Conservation (phyloP, 768 basidiomycete species). For the Suillus tomentosus region DNA sequence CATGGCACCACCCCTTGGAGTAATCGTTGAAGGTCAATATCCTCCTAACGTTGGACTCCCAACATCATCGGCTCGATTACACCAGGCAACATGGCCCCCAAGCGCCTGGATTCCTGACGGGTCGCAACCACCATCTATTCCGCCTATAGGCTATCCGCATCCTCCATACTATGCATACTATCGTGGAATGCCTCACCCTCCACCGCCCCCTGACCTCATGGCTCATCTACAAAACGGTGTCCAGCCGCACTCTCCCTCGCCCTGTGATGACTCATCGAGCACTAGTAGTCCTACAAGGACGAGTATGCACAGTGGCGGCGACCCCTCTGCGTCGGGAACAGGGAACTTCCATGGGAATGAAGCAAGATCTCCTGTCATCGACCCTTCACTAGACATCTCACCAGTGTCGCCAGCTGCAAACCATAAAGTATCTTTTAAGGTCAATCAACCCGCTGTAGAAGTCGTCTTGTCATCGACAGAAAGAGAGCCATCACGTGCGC, state of each 20-base stretch:
- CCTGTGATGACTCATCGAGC: constrained; percentile 28
- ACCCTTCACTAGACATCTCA: constrained; percentile 38
- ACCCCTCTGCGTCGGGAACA: constrained; percentile 22
- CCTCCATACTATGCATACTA: constrained; percentile 49
- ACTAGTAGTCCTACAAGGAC: constrained; percentile 26
- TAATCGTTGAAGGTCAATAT: constrained; percentile 45
- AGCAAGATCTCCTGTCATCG: constrained; percentile 33
- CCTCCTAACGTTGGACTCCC: constrained; percentile 47
- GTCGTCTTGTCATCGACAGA: constrained; percentile 38
- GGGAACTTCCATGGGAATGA: constrained; percentile 17
- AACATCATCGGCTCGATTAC: constrained; percentile 53
- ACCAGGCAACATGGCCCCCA: constrained; percentile 44
- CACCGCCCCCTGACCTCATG: constrained; percentile 23
- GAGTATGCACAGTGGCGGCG: constrained; percentile 21
- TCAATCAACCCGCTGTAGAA: constrained; percentile 34
- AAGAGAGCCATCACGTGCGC: constrained; percentile 25
- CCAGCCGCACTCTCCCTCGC: constrained; percentile 22
- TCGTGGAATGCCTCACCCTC: constrained; percentile 34
- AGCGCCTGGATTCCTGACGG: constrained; percentile 40
- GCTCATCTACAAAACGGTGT: constrained; percentile 27
- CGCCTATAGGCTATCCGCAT: constrained; percentile 39
- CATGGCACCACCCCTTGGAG: constrained; percentile 41
- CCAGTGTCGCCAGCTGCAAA: constrained; percentile 20
- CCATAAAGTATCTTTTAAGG: constrained; percentile 22
- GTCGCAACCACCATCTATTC: constrained; percentile 33